Conservation (phyloP, 768 basidiomycete genomes). For the Pleurotus salmoneostramineus region DNA sequence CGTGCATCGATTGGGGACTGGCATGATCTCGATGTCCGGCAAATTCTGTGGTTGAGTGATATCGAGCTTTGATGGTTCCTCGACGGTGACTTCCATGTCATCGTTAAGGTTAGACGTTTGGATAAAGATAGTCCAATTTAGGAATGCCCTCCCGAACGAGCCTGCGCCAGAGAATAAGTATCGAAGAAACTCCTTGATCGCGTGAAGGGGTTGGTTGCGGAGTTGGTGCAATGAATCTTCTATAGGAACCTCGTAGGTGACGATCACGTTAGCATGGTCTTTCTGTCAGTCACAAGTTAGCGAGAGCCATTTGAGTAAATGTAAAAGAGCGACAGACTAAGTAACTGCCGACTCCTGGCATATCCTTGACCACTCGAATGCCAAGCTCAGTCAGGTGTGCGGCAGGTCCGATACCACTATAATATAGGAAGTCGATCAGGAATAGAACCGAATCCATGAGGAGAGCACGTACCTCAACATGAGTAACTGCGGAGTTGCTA, state of each 20-base stretch:
- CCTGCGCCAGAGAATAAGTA: neutral
- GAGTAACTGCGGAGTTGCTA: neutral
- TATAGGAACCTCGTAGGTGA: neutral
- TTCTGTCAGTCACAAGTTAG: neutral
- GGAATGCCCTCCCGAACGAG: neutral
- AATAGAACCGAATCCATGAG: conserved; percentile 16
- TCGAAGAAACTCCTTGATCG: neutral
- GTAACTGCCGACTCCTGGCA: conserved; percentile 72
- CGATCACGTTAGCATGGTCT: neutral
- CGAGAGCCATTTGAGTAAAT: too few relatives aligned
- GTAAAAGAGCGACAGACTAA: conserved; percentile 40
- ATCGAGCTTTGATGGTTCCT: neutral
- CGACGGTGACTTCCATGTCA: neutral
- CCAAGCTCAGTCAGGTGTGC: conserved; percentile 45
- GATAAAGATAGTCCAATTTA: neutral
- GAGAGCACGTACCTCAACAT: neutral
- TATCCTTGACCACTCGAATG: conserved; percentile 56
- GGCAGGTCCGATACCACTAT: conserved; percentile 67
- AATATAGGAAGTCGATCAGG: conserved; percentile 61
- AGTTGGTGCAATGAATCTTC: neutral
- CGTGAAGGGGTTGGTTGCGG: neutral
- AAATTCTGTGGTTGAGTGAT: too few relatives aligned
- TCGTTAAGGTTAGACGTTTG: neutral
- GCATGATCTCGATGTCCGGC: neutral
- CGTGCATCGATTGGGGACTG: neutral